A percentile compares a stretch with the other conserved stretches of the same genome.
Evolutionary conservation across 352 stramenopile genomes (phyloP).

Genomic region (Globisporangium barbulae): DNA sequence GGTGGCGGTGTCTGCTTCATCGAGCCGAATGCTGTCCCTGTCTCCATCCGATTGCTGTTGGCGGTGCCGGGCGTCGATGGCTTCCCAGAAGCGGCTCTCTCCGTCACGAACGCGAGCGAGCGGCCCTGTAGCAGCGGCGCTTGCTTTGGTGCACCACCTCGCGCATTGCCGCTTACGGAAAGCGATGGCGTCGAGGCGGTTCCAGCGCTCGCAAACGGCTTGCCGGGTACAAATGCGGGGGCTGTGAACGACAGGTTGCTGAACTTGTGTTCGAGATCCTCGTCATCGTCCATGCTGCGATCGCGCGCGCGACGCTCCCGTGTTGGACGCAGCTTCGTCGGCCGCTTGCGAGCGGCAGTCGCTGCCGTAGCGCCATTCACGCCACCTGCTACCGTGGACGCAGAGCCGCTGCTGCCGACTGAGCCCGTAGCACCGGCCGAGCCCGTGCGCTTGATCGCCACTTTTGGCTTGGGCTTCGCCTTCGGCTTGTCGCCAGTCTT

Average conservation of each 20-base stretch:
- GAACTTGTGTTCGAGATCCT: slow-evolving; percentile 67
- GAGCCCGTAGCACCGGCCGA: background rate
- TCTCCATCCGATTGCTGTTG: slow-evolving; percentile 17
- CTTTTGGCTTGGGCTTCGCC: slow-evolving; percentile 11
- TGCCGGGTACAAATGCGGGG: slow-evolving; percentile 48
- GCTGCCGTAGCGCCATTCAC: background rate
- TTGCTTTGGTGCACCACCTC: background rate
- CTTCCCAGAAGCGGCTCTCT: slow-evolving; percentile 20
- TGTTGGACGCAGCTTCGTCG: slow-evolving; percentile 57
- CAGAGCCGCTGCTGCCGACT: background rate
- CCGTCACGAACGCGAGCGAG: slow-evolving; percentile 56
- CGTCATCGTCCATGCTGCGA: slow-evolving; percentile 46
- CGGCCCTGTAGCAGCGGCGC: slow-evolving; percentile 17
- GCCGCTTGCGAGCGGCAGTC: slow-evolving; percentile 14
- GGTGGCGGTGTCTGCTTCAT: slow-evolving; percentile 8
- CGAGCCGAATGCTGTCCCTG: background rate
- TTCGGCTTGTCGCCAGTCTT: slow-evolving; percentile 15
- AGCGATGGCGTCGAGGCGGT: slow-evolving; percentile 5
- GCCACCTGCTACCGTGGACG: background rate
- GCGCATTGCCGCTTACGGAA: background rate
- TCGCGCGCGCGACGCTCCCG: slow-evolving; percentile 59
- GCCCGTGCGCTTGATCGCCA: slow-evolving; percentile 16
- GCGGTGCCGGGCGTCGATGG: slow-evolving; percentile 5
- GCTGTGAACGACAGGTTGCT: slow-evolving; percentile 51
- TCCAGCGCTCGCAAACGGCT: slow-evolving; percentile 12